Evolutionary conservation across 2,329 filamentous ascomycete genomes (phyloP).

Genomic region (Alternaria alternata): DNA sequence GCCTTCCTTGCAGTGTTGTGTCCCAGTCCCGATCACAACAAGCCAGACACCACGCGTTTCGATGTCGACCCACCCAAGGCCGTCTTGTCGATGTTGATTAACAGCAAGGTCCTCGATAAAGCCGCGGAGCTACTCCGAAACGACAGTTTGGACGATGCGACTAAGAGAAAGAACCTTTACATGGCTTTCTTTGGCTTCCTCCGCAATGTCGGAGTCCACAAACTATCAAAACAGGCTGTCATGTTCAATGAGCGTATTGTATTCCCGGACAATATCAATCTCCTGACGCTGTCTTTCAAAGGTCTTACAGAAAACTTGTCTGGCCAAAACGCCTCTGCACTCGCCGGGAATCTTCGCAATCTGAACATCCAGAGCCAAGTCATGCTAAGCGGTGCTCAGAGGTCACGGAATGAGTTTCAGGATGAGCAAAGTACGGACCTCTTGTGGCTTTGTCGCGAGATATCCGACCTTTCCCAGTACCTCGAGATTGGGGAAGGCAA

Average conservation of each 20-base stretch:
- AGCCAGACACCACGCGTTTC: conserved; percentile 14
- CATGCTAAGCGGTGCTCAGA: conserved; percentile 21
- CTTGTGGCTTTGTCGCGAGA: conserved; percentile 41
- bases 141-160: conserved; percentile 50
- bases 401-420: conserved; percentile 18
- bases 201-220: conserved; percentile 42
- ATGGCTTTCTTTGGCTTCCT: conserved; percentile 52
- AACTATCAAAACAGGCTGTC: conserved; percentile 31
- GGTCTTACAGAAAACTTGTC: background rate
- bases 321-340: background rate
- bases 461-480: conserved; percentile 36
- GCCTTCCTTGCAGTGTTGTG: conserved; percentile 28
- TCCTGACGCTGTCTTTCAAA: conserved; percentile 43
- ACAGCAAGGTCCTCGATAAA: conserved; percentile 47
- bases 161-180: conserved; percentile 46
- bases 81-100: conserved; percentile 42
- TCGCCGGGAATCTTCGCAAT: background rate
- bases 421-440: conserved; percentile 36
- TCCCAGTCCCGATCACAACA: conserved; percentile 9
- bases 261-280: conserved; percentile 44
- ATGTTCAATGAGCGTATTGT: conserved; percentile 45
- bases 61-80: conserved; percentile 37
- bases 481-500: conserved; percentile 9
- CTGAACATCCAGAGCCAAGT: conserved; percentile 2
- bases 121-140: conserved; percentile 51